Evolutionary conservation across 2,329 filamentous ascomycete species (phyloP), one percentile per base, ranked within the genome.

Genomic region (Amphichorda felina): DNA sequence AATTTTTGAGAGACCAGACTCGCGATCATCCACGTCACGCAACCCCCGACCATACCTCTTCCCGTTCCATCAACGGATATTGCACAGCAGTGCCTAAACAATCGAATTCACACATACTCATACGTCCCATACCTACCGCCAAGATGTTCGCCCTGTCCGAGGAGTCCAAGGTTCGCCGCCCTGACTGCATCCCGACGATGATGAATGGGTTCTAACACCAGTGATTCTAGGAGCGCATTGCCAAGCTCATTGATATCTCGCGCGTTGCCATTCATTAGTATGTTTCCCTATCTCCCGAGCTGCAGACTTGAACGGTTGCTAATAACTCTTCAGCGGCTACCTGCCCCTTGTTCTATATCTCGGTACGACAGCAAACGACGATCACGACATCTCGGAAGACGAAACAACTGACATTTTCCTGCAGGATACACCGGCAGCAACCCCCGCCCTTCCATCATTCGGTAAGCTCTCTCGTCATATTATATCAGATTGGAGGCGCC

Each of bases 231-330:
- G 91, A 98, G 80, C 87, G 91, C 71, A 94, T 98, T 64, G 80
- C 84, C 54, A 89, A 88, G 71, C 74, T 96, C 66, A 91, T 98
- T 59, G 91, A 96, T 63, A 68, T 95, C 59, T 91, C 87, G 43
- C 79, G 88, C 53, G 80, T 95, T 51, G 87, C 84, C 40, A 82
- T 98, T 55, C 91, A 98, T 68, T 98, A 96, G 86, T 93, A 75
- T 46, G 82, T 56, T 19, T 35, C 29, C 13, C 8, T 14, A 1
- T 27, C 10, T 35, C 24, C 26, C 13, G 11, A 8, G 15, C 31
- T 14, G 4, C 28, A 13, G 9, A 14, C 33, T 13, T 19, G 17
- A 18, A 26, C 32, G 6, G 32, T 22, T 29, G 24, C 31, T 33
- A 2, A 36, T 21, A 35, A 21, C 14, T 30, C 36, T 38, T 35